Percentiles rank a stretch among this genome's conserved stretches.
Conservation (phyloP, 2,329 filamentous ascomycete genomes). For the Clathrospora elynae region DNA sequence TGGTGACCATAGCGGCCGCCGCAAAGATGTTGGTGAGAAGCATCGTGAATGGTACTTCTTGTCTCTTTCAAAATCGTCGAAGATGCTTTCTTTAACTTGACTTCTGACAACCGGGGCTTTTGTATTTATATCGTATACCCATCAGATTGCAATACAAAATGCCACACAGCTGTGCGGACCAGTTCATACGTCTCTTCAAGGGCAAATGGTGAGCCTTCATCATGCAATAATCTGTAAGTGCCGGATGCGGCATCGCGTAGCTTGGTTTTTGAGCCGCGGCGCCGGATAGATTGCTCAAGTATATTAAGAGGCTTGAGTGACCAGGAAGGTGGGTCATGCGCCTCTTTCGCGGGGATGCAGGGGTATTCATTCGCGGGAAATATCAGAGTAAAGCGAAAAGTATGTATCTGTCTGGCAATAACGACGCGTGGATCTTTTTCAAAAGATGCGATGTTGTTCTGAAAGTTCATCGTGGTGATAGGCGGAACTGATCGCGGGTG, state of each 20-base stretch:
- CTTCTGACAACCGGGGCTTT: background rate
- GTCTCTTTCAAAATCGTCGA: constrained; percentile 1
- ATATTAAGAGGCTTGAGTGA: constrained; percentile 27
- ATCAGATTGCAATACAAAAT: constrained; percentile 1
- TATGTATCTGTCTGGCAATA: no score
- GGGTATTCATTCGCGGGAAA: constrained; percentile 22
- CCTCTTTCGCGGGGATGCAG: constrained; percentile 20
- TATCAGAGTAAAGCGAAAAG: constrained; percentile 7
- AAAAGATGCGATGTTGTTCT: no score
- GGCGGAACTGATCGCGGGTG: no score
- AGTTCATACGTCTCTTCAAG: constrained; percentile 17
- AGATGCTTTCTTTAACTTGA: constrained; percentile 12
- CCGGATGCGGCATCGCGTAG: constrained; percentile 15
- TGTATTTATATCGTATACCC: constrained; percentile 24
- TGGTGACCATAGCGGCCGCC: constrained; percentile 33
- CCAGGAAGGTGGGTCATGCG: constrained; percentile 15
- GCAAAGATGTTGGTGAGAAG: constrained; percentile 39
- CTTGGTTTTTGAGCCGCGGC: constrained; percentile 15
- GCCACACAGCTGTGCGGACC: constrained; percentile 21
- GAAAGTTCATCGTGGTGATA: no score
- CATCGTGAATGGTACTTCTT: constrained; percentile 24
- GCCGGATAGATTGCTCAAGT: constrained; percentile 27
- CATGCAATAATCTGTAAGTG: constrained; percentile 19
- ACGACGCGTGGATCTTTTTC: no score
- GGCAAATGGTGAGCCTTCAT: constrained; percentile 21